Evolutionary conservation across 345 rosid genomes (phyloP).

Genomic region (Lagerstroemia speciosa): DNA sequence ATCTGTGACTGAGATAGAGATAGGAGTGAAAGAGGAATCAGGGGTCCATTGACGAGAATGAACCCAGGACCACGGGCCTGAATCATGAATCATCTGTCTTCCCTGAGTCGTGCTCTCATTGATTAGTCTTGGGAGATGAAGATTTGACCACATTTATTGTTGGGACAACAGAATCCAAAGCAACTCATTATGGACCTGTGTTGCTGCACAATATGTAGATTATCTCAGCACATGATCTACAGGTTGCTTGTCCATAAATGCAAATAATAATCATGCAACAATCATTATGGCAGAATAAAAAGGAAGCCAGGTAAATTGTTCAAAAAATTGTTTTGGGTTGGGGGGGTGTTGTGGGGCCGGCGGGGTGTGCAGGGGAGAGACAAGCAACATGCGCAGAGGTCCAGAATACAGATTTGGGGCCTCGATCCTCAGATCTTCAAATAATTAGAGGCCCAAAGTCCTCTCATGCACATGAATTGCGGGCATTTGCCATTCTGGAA

Average conservation of each 20-base stretch:
- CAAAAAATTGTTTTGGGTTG: too few relatives aligned
- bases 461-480: too few relatives aligned
- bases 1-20: too few relatives aligned
- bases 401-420: neutral
- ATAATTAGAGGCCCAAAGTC: neutral
- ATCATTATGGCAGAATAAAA: neutral
- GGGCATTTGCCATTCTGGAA: too few relatives aligned
- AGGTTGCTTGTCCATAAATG: neutral
- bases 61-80: too few relatives aligned
- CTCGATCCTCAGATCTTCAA: neutral
- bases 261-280: neutral
- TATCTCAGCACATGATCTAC: slow-evolving; percentile 1
- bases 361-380: neutral
- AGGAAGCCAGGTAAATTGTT: neutral
- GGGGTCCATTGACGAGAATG: too few relatives aligned
- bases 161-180: slow-evolving; percentile 6
- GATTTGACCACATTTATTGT: slow-evolving; percentile 9
- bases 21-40: too few relatives aligned
- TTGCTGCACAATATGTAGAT: neutral
- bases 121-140: slow-evolving; percentile 2
- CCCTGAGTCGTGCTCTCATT: neutral
- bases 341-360: too few relatives aligned
- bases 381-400: too few relatives aligned
- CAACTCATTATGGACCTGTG: slow-evolving; percentile 7
- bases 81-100: too few relatives aligned